Percentiles rank a stretch among this genome's conserved stretches.
These are phyloP conservation scores for Dactylellina sp. DNA, from an alignment of 2,329 filamentous ascomycete species.

Conservation along the genomic window DNA sequence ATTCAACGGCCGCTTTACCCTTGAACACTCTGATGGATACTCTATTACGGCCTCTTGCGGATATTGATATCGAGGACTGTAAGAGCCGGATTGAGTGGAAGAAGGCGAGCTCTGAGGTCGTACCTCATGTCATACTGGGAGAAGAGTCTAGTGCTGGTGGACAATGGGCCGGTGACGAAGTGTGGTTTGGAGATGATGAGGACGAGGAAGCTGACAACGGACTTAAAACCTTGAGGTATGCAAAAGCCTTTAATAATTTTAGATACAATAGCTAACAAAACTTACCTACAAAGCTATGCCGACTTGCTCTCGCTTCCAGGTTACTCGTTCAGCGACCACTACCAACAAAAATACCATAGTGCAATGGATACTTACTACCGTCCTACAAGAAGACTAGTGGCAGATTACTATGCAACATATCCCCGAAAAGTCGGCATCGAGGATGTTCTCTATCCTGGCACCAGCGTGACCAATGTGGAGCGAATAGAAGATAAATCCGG, in stretches of 20 bases:
- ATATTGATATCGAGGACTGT: slow-evolving; percentile 69
- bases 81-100: slow-evolving; percentile 70
- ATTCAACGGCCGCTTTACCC: slow-evolving; percentile 72
- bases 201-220: slow-evolving; percentile 63
- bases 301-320: slow-evolving; percentile 73
- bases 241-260: background rate
- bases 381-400: slow-evolving; percentile 69
- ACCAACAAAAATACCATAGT: slow-evolving; percentile 64
- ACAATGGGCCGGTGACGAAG: slow-evolving; percentile 71
- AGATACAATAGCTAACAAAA: too few relatives aligned
- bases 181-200: slow-evolving; percentile 58
- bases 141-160: slow-evolving; percentile 68
- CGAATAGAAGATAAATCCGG: slow-evolving; percentile 39
- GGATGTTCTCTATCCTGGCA: slow-evolving; percentile 63
- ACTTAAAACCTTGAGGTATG: slow-evolving; percentile 69
- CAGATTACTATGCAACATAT: slow-evolving; percentile 70
- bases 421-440: slow-evolving; percentile 67
- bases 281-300: too few relatives aligned
- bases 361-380: slow-evolving; percentile 68
- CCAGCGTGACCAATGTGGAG: slow-evolving; percentile 50
- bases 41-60: slow-evolving; percentile 70
- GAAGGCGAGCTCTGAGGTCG: slow-evolving; percentile 67
- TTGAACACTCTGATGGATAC: slow-evolving; percentile 73
- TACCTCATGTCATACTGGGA: slow-evolving; percentile 70
- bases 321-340: slow-evolving; percentile 70